phyloP scores from a whole-genome alignment of 306 rosid genomes.

The Corylus heterophylla region DNA sequence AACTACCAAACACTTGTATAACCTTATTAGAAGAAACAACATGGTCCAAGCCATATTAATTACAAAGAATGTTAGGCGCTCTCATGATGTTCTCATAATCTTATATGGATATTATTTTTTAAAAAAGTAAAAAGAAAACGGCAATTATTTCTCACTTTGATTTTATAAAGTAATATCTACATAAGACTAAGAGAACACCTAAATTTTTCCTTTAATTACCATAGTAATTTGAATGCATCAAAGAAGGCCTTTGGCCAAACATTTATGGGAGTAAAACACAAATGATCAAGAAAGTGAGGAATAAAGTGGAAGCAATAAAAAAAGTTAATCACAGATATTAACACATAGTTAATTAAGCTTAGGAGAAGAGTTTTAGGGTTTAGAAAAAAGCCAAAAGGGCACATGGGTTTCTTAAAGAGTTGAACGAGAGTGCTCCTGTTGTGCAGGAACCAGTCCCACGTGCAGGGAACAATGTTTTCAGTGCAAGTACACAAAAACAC shows the following conservation, averaged over 20 bases:
- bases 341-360: constrained; percentile 1
- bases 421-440: constrained; percentile 22
- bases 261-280: neutral
- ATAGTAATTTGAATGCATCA: neutral
- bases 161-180: too few relatives aligned
- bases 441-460: constrained; percentile 42
- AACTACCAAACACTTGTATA: too few relatives aligned
- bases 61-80: too few relatives aligned
- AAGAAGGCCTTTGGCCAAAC: neutral
- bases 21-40: too few relatives aligned
- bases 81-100: too few relatives aligned
- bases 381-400: constrained; percentile 6
- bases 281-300: too few relatives aligned
- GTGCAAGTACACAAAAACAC: constrained; percentile 16
- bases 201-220: neutral
- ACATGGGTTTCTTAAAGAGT: constrained; percentile 10
- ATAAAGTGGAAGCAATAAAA: neutral
- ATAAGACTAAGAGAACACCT: too few relatives aligned
- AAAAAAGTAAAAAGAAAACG: too few relatives aligned
- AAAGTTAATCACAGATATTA: neutral
- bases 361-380: constrained; percentile 5
- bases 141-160: too few relatives aligned
- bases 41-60: too few relatives aligned
- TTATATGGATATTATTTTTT: too few relatives aligned
- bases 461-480: constrained; percentile 34